Evolutionary conservation across 2,329 filamentous ascomycete species (phyloP).

Genomic region (Mycogone perniciosa): DNA sequence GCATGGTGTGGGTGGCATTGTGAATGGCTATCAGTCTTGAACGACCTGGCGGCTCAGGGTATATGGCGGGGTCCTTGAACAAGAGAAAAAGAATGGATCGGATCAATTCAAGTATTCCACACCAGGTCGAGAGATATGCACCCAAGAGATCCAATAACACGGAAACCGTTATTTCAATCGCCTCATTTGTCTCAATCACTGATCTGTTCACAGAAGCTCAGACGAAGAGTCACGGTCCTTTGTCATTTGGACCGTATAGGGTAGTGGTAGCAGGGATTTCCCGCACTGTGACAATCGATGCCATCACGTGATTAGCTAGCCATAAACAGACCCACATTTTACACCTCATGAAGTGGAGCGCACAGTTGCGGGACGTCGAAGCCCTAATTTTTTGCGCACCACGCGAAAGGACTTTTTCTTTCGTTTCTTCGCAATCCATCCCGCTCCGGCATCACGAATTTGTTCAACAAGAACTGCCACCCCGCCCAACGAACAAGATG

Average conservation of each 20-base stretch:
- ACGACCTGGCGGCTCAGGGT: not conserved
- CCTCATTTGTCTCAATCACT: no score
- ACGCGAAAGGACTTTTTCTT: conserved; percentile 25
- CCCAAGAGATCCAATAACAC: no score
- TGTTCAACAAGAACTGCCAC: conserved; percentile 31
- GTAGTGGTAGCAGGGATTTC: not conserved
- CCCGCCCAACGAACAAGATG: conserved; percentile 34
- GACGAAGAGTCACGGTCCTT: not conserved
- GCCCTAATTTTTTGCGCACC: conserved; percentile 35
- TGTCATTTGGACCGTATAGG: not conserved
- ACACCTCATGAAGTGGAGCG: not conserved
- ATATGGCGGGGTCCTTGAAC: not conserved
- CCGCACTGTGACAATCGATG: not conserved
- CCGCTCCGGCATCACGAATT: conserved; percentile 26
- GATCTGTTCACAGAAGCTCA: not conserved
- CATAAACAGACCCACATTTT: not conserved
- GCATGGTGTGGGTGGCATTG: conserved; percentile 74
- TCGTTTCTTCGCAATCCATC: conserved; percentile 22
- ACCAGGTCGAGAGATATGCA: no score
- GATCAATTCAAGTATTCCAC: no score
- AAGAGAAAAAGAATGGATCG: not conserved
- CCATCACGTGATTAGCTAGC: conserved; percentile 13
- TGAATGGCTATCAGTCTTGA: not conserved
- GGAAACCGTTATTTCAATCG: no score
- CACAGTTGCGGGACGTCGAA: conserved; percentile 17